Evolutionary conservation across 768 basidiomycete species (phyloP).

Genomic region (Phlegmacium glaucopus): DNA sequence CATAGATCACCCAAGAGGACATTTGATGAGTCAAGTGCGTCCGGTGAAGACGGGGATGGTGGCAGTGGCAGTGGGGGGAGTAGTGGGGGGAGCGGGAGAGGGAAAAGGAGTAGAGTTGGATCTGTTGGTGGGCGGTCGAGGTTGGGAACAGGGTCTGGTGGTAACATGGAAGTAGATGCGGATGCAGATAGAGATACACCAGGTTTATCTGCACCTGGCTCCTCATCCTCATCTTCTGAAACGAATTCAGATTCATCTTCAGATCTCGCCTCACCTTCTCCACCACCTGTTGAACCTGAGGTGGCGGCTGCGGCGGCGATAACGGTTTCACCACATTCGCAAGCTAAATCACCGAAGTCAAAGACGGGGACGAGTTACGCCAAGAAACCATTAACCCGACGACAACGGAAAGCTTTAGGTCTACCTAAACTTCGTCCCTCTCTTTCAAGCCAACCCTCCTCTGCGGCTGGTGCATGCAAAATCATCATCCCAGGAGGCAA

Average conservation of each 20-base stretch:
- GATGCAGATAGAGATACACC: constrained; percentile 20
- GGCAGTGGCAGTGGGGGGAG: constrained; percentile 9
- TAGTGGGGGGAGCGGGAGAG: background rate
- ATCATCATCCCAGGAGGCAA: constrained; percentile 68
- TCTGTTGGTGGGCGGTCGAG: background rate
- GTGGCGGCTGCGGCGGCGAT: background rate
- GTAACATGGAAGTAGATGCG: constrained; percentile 9
- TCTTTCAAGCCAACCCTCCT: constrained; percentile 9
- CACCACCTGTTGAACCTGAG: constrained; percentile 2
- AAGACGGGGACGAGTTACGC: background rate
- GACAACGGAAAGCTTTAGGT: constrained; percentile 68
- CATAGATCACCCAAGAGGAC: constrained; percentile 31
- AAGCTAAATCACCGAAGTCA: background rate
- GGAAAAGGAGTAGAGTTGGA: background rate
- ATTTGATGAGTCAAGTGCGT: constrained; percentile 32
- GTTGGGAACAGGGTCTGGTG: constrained; percentile 1
- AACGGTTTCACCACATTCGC: too few relatives aligned
- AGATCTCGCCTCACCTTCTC: too few relatives aligned
- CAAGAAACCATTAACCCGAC: constrained; percentile 50
- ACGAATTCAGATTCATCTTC: constrained; percentile 13
- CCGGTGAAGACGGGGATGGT: constrained; percentile 16
- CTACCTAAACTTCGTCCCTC: constrained; percentile 50
- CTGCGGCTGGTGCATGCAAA: constrained; percentile 45
- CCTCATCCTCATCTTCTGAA: constrained; percentile 9
- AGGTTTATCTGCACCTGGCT: constrained; percentile 16